Base-by-base conservation (phyloP, 192 early-diverging fungal species). In the Entrophospora sp. region DNA sequence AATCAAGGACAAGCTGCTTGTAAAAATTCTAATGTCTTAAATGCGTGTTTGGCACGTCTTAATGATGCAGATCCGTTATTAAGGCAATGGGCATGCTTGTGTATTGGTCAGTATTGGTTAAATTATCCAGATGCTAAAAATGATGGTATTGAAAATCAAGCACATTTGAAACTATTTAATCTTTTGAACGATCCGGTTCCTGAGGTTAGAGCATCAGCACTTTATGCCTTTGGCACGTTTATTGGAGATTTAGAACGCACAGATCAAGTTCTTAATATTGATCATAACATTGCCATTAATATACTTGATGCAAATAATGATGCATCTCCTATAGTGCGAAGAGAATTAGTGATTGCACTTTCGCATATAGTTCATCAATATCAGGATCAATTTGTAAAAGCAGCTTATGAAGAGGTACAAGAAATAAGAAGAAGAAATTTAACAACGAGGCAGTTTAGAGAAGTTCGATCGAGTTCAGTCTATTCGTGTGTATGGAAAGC, bases 71-170 rank as follows among this genome's bases (percentile, higher is more conserved):
- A 90, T 62, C 82, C 90, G 18, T 70, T 92, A 5, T 72, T 91
- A 37, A 79, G 95, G 2, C 91, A 94, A 73, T 99, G 96, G 96
- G 78, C 89, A 0, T 85, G 91, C 61, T 73, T 99, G 14, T 91
- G 90, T 70, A 73, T 96, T 37, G 86, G 86, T 4, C 87, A 96
- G 74, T 74, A 93, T 27, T 94, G 94, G 89, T 85, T 83, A 69
- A 78, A 80, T 62, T 86, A 87, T 64, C 78, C 87, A 35, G 87
- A 91, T 36, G 88, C 83, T 5, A 87, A 89, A 42, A 73, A 75
- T 12, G 76, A 73, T 12, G 88, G 83, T 6, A 67, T 90, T 28
- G 76, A 82, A n/a, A 75, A 77, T 32, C 74, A 79, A 13, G 75
- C 87, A 4, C 89, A 91, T 55, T 79, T 85, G 27, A 71, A 80